Base-by-base conservation (phyloP, 2,329 filamentous ascomycete genomes). In the Trichoderma polysporum region DNA sequence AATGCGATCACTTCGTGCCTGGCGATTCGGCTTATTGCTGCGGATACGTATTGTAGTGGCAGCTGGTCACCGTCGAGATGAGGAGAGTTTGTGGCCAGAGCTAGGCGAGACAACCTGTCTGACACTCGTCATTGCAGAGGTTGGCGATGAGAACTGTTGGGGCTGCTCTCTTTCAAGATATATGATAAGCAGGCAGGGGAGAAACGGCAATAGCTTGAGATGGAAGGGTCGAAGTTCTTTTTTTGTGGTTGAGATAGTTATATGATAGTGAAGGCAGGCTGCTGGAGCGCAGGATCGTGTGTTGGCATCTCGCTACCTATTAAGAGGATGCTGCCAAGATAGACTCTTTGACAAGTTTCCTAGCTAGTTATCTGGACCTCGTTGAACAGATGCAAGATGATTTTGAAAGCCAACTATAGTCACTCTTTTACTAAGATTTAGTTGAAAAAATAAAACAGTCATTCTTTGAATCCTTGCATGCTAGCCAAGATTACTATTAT, bases 361-460 rank as follows among this genome's bases (percentile, higher is more conserved):
- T 27, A 56, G 53, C 60, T 22, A 37, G 13, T 19, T 17, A 31
- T 19, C 53, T 29, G 31, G 17, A 22, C 7, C n/a, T 52, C 12
- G 22, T 49, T 10, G 41, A n/a, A 49, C 25, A n/a, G 41, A 58
- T 49, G 41, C 45, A 52, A 33, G 52, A 31, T 52, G 57, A 45
- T 70, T 70, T 70, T 70, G 17, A 27, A 67, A 61, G 59, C 72
- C 64, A 66, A 72, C 73, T 68, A 45, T 61, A 73, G 73, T 68
- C 74, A 70, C 68, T 74, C 74, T 53, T 74, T 75, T 68, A 19
- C 47, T 37, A 19, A 33, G 17, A 66, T 66, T 25, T 41, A 27
- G 71, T 67, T 64, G 65, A 67, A 70, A 67, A 70, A 69, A 69
- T 45, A 67, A 69, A 64, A 69, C 25, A 72, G 71, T 69, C 72